Evolutionary conservation across 345 rosid genomes (phyloP), one percentile per base, ranked within the genome.

Genomic region (Toxicodendron radicans): DNA sequence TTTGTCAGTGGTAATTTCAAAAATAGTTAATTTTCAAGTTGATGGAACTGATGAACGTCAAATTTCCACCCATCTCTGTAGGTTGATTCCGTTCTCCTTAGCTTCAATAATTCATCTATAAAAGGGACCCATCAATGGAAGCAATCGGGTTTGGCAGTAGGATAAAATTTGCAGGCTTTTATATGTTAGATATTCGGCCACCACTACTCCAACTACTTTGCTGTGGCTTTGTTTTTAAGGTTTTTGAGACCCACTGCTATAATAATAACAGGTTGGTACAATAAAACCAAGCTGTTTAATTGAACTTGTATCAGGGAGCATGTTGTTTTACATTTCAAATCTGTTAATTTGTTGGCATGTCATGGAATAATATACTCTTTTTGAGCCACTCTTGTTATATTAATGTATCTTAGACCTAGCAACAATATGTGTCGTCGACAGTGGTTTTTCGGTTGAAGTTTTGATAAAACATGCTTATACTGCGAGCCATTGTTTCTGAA

Each of bases 91-190:
- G 73, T 24, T 61, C 78, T 68, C 73, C 35, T 49, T 48, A 38
- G 30, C 43, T 2, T n/a, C 61, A 59, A 68, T 61, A 60, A 75
- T 68, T 49, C 53, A 35, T 21, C 23, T 35, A 58, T 57, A 1
- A 18, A 2, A 30, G 38, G 68, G 68, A 16, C 67, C 67, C 78
- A 67, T 21, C 5, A 46, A 13, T 9, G 51, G 13, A 13, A 46
- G 30, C 30, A 2, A 27, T 27, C 9, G 51, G 10, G 13, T 11
- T 49, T 16, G 53, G 62, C 54, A 33, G 68, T 69, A 61, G 46
- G 21, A 60, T 68, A 69, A 69, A 68, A 75, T 53, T 35, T 60
- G 57, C 32, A 21, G 63, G 69, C 73, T 52, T 75, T 75, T 64
- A 35, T 35, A 35, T 21, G 52, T 38, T 35, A 17, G 66, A 49